Evolutionary conservation across 2,329 filamentous ascomycete species (phyloP).

Genomic region (Aspergillus sergii): DNA sequence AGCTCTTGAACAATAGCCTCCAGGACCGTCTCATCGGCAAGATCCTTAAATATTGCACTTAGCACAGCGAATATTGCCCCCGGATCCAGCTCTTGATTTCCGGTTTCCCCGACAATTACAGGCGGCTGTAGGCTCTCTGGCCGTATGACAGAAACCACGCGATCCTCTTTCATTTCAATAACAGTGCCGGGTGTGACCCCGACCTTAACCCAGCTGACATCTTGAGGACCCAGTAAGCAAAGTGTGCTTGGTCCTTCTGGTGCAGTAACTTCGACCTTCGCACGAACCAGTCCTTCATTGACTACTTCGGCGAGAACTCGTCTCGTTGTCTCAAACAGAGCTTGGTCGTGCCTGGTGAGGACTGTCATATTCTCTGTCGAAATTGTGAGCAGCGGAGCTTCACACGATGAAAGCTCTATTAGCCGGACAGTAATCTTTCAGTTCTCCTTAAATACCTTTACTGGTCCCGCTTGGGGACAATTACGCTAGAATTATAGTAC

Average conservation of each 20-base stretch:
- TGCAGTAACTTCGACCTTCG: neutral
- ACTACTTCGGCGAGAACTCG: slow-evolving; percentile 18
- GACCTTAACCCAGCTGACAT: neutral
- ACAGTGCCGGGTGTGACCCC: neutral
- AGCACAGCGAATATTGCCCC: slow-evolving; percentile 12
- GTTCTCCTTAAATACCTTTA: too few species aligned
- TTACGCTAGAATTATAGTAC: too few species aligned
- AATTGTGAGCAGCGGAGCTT: too few species aligned
- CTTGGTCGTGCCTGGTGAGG: neutral
- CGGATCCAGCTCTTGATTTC: slow-evolving; percentile 7
- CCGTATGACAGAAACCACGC: neutral
- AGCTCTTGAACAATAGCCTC: slow-evolving; percentile 14
- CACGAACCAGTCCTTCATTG: slow-evolving; percentile 17
- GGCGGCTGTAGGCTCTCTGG: neutral
- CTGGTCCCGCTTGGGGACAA: too few species aligned
- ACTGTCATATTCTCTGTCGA: too few species aligned
- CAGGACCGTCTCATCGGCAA: slow-evolving; percentile 1
- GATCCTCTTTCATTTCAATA: neutral
- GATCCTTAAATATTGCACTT: slow-evolving; percentile 10
- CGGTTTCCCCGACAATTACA: neutral
- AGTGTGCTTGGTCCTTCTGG: neutral
- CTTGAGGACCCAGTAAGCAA: neutral
- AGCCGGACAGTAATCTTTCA: fast-evolving
- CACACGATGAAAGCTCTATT: too few species aligned
- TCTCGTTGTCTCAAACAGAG: slow-evolving; percentile 17